phyloP scores from a whole-genome alignment of 2,329 filamentous ascomycete species.

The Pseudogymnoascus sp. region DNA sequence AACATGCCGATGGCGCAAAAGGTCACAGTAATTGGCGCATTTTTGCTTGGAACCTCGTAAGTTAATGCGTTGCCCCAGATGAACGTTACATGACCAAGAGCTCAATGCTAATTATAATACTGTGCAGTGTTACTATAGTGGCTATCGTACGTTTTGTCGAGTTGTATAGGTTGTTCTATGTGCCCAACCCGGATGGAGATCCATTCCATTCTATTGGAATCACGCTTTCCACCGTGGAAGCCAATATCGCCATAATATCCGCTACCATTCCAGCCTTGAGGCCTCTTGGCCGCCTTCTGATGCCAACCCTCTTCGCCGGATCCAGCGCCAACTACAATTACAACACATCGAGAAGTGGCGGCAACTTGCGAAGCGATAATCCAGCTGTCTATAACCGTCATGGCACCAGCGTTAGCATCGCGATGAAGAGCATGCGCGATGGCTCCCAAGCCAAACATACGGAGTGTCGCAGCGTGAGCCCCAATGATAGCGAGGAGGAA shows the following conservation, averaged over 20 bases:
- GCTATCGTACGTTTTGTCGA: constrained; percentile 30
- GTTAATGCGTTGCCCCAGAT: constrained; percentile 18
- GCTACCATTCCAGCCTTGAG: constrained; percentile 32
- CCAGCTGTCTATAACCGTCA: background rate
- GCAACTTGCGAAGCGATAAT: constrained; percentile 9
- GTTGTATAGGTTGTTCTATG: constrained; percentile 24
- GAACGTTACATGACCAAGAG: background rate
- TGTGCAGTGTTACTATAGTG: constrained; percentile 28
- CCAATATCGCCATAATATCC: constrained; percentile 33
- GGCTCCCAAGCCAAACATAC: constrained; percentile 17
- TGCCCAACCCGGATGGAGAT: constrained; percentile 13
- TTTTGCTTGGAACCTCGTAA: constrained; percentile 33
- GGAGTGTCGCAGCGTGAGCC: constrained; percentile 30
- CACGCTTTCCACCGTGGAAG: constrained; percentile 29
- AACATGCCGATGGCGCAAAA: constrained; percentile 34
- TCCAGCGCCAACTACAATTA: constrained; percentile 11
- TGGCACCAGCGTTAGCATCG: background rate
- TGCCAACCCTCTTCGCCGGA: constrained; percentile 29
- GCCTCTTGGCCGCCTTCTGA: constrained; percentile 30
- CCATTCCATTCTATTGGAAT: constrained; percentile 23
- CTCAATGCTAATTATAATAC: background rate
- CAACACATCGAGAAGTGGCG: constrained; percentile 1
- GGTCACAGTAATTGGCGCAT: constrained; percentile 34
- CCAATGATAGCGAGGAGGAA: constrained; percentile 32
- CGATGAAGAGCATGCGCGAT: background rate